Evolutionary conservation across 1,284 basidiomycete genomes (phyloP).

Genomic region (Moesziomyces aphidis): DNA sequence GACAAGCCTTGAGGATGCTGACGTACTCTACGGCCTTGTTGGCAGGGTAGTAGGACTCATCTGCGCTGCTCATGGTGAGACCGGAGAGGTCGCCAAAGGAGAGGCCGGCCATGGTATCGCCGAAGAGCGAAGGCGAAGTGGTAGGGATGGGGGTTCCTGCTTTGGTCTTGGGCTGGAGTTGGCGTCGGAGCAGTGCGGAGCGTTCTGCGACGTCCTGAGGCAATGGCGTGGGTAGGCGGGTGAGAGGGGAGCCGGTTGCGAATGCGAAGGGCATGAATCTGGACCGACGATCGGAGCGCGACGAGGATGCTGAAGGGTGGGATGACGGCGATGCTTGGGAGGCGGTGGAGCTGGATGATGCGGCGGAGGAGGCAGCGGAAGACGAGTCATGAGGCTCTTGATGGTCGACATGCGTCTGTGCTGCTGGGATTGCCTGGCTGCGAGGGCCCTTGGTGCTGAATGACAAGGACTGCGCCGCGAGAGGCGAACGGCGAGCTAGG

Average conservation of each 20-base stretch:
- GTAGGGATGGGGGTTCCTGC: constrained; percentile 8
- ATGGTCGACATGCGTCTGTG: constrained; percentile 28
- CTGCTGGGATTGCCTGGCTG: constrained; percentile 40
- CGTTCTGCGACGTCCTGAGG: constrained; percentile 45
- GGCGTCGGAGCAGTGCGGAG: constrained; percentile 23
- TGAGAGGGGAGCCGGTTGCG: constrained; percentile 37
- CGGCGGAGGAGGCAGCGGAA: constrained; percentile 15
- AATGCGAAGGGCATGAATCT: constrained; percentile 40
- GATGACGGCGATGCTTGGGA: constrained; percentile 11
- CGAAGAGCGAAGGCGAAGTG: constrained; percentile 5
- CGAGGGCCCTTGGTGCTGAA: constrained; percentile 33
- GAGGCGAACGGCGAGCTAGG: constrained; percentile 1
- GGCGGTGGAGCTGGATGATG: constrained; percentile 6
- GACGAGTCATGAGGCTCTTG: constrained; percentile 24
- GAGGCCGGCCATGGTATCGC: constrained; percentile 18
- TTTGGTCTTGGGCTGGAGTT: constrained; percentile 21
- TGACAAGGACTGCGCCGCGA: not conserved
- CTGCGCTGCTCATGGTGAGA: constrained; percentile 44
- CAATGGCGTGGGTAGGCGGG: constrained; percentile 44
- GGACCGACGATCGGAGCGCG: constrained; percentile 20
- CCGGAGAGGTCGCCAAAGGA: constrained; percentile 46
- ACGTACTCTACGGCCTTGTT: constrained; percentile 51
- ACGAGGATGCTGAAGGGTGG: constrained; percentile 11
- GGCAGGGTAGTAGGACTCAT: constrained; percentile 58
- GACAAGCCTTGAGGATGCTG: constrained; percentile 62